Evolutionary conservation across 768 basidiomycete species (phyloP), one percentile per base, ranked within the genome.

Genomic region (Amanita pallidorosea): DNA sequence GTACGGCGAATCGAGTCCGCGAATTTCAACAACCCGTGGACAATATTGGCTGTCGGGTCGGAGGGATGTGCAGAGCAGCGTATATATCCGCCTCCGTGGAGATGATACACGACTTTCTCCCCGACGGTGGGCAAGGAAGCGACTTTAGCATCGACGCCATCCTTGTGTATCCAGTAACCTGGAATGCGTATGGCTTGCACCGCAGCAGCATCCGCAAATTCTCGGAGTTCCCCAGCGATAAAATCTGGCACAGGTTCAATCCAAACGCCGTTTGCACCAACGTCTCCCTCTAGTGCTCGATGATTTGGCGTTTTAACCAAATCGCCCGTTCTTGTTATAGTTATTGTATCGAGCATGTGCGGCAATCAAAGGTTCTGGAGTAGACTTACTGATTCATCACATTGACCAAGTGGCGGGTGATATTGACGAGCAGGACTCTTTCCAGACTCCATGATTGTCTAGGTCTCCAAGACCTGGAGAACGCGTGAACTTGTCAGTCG

Each of bases 1-100:
- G 71, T 67, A 37, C 80, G 75, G 22, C 67, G 62, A 17, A 80
- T 60, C 8, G 67, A 54, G 38, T 65, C 59, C 33, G 68, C 64
- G 34, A 75, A 65, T 53, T 76, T 59, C 23, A 86, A 59, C 31
- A 81, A 60, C 12, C 72, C 75, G 12, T 64, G 69, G 0, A 70
- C 56, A 17, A 84, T 70, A 25, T 63, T 61, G 1, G 76, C 65
- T 1, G 76, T 73, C 34, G 65, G 52, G 47, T 77, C 75, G 2
- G 61, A 62, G 17, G 83, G 82, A 55, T 80, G 76, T 2, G 79
- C 83, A 7, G 79, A 79, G 5, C 75, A 59, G 20, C 69, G 66
- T 31, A 70, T 62, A 54, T 78, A 84, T 1, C 68, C 81, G 4
- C 83, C 83, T 18, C 83, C 83, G 54, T 85, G 84, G 17, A 86